These are phyloP conservation scores for Amanita fuliginea DNA, from an alignment of 768 basidiomycete species.

Conservation along the genomic window DNA sequence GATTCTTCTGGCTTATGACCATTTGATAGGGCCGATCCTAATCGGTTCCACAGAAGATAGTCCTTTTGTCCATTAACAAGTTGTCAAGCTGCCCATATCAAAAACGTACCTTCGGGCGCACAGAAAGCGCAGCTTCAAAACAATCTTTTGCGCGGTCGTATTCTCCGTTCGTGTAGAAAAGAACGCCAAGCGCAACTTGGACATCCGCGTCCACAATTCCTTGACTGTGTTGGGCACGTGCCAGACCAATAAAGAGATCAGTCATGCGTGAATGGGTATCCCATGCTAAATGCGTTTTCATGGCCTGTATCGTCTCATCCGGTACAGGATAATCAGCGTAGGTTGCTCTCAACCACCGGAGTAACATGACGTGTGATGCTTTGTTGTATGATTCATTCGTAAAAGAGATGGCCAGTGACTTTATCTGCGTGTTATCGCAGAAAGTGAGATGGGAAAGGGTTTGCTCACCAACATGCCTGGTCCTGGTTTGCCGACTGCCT, in stretches of 20 bases:
- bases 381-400: conserved; percentile 91
- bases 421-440: conserved; percentile 7
- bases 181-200: conserved; percentile 85
- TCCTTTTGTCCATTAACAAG: conserved; percentile 38
- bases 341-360: conserved; percentile 71
- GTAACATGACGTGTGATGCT: conserved; percentile 74
- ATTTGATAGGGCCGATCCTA: conserved; percentile 92
- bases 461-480: conserved; percentile 63
- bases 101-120: conserved; percentile 47
- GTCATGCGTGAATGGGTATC: conserved; percentile 71
- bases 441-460: background rate
- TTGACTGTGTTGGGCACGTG: conserved; percentile 69
- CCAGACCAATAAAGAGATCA: conserved; percentile 73
- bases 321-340: conserved; percentile 47
- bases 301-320: conserved; percentile 43
- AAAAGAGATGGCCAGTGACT: conserved; percentile 94
- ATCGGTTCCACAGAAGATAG: conserved; percentile 90
- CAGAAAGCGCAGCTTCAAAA: conserved; percentile 78
- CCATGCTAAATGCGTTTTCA: conserved; percentile 60
- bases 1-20: conserved; percentile 93
- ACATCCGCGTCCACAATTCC: conserved; percentile 78
- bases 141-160: conserved; percentile 91
- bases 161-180: conserved; percentile 83
- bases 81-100: background rate
- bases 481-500: conserved; percentile 50